Evolutionary conservation across 257 asterid genomes (phyloP).

Genomic region (Ilex asprella): DNA sequence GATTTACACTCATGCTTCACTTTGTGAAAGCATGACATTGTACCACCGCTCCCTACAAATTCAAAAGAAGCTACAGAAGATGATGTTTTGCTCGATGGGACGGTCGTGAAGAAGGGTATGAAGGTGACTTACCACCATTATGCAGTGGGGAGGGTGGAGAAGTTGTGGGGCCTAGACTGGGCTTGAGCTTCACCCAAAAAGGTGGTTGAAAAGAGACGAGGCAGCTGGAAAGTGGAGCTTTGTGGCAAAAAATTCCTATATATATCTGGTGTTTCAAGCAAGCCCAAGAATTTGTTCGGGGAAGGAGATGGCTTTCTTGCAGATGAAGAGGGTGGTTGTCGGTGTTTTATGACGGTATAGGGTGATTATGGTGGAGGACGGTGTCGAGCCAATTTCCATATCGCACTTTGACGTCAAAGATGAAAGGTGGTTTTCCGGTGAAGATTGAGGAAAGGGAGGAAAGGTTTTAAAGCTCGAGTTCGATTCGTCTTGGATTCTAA

Average conservation of each 20-base stretch:
- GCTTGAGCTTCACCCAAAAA: conserved; percentile 40
- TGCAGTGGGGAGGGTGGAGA: conserved; percentile 62
- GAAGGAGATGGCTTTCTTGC: conserved; percentile 50
- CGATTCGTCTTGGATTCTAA: too few species aligned
- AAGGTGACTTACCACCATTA: conserved; percentile 46
- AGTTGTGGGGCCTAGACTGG: conserved; percentile 62
- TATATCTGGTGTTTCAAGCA: conserved; percentile 44
- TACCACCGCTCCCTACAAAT: conserved; percentile 57
- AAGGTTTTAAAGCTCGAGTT: background rate
- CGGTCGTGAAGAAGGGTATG: conserved; percentile 38
- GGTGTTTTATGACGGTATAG: conserved; percentile 35
- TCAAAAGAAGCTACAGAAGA: conserved; percentile 31
- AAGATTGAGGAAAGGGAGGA: conserved; percentile 25
- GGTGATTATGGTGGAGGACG: conserved; percentile 25
- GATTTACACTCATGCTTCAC: conserved; percentile 53
- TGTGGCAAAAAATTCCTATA: conserved; percentile 35
- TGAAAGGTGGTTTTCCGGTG: conserved; percentile 48
- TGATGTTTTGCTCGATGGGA: conserved; percentile 62
- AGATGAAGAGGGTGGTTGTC: conserved; percentile 45
- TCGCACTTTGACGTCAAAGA: conserved; percentile 34
- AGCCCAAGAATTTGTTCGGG: conserved; percentile 51
- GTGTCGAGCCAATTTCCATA: conserved; percentile 24
- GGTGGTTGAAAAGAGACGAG: conserved; percentile 49
- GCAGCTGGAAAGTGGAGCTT: conserved; percentile 33
- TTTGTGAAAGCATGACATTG: conserved; percentile 56